Evolutionary conservation across 2,329 filamentous ascomycete species (phyloP).

Genomic region (Verticillium nubilum): DNA sequence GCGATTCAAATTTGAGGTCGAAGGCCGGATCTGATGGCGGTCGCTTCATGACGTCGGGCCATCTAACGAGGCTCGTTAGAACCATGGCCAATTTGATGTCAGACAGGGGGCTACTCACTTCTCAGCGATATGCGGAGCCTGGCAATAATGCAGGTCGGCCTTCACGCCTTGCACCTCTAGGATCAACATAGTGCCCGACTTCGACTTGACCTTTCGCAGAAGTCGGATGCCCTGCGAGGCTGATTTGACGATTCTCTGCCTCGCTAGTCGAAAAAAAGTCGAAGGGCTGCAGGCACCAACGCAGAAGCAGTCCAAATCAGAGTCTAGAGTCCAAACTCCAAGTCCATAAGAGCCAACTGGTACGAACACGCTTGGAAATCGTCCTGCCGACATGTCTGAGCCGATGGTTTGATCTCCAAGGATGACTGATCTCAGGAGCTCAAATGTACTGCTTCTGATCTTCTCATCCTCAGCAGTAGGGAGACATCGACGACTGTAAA

Average conservation of each 20-base stretch:
- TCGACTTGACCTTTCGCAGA: constrained; percentile 51
- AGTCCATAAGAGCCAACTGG: constrained; percentile 63
- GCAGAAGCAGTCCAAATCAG: constrained; percentile 62
- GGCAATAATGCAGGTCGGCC: constrained; percentile 63
- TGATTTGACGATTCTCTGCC: constrained; percentile 46
- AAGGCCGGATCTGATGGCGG: constrained; percentile 48
- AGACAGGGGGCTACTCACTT: constrained; percentile 26
- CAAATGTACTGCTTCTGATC: constrained; percentile 36
- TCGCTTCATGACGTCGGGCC: constrained; percentile 40
- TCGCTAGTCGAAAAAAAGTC: constrained; percentile 56
- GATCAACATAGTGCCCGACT: constrained; percentile 59
- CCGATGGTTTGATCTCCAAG: constrained; percentile 21
- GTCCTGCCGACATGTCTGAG: constrained; percentile 5
- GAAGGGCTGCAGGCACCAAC: constrained; percentile 56
- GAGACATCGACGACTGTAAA: constrained; percentile 33
- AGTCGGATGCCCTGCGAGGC: constrained; percentile 38
- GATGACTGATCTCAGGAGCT: constrained; percentile 36
- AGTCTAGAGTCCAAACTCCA: constrained; percentile 53
- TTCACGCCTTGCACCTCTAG: constrained; percentile 52
- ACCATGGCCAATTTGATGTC: background rate
- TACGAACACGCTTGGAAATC: constrained; percentile 41
- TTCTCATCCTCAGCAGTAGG: constrained; percentile 39
- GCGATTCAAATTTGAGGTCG: constrained; percentile 46
- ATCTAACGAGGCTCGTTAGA: constrained; percentile 22
- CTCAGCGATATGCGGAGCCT: constrained; percentile 49